A percentile compares a stretch with the other conserved stretches of the same genome.
Evolutionary conservation across 116 monocot genomes (phyloP).

Genomic region (Dioscorea cayenensis): DNA sequence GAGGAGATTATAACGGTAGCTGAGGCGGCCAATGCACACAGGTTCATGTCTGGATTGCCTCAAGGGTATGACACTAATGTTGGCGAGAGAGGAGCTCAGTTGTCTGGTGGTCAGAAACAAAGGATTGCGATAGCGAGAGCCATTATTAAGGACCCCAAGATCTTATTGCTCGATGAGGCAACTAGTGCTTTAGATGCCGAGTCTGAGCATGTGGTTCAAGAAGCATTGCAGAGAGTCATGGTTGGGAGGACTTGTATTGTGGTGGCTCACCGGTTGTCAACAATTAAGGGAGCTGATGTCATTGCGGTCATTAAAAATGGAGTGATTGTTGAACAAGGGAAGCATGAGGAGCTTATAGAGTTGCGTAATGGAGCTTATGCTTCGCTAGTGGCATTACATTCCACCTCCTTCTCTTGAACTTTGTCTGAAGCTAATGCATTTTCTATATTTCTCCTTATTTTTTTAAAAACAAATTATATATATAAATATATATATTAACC

Average conservation of each 20-base stretch:
- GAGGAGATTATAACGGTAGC: conserved; percentile 29
- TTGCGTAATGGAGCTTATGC: conserved; percentile 17
- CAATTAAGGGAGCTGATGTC: conserved; percentile 19
- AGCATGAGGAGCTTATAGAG: conserved; percentile 17
- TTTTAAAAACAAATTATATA: no score
- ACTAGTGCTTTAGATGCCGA: conserved; percentile 26
- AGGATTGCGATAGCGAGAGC: conserved; percentile 29
- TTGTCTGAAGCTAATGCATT: background rate
- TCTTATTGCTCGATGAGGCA: conserved; percentile 24
- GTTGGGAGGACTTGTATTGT: conserved; percentile 12
- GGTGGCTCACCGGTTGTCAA: conserved; percentile 26
- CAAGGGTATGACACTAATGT: conserved; percentile 34
- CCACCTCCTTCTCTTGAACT: background rate
- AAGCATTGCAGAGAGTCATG: conserved; percentile 25
- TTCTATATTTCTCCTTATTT: no score
- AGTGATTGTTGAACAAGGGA: conserved; percentile 18
- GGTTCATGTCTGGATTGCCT: conserved; percentile 29
- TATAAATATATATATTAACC: no score
- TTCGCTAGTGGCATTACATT: conserved; percentile 21
- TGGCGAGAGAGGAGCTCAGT: conserved; percentile 40
- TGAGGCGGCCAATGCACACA: conserved; percentile 28
- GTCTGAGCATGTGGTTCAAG: conserved; percentile 28
- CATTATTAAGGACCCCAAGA: conserved; percentile 20
- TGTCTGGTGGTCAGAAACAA: conserved; percentile 46
- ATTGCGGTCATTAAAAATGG: conserved; percentile 32